Evolutionary conservation across 169 alveolate species (phyloP), one percentile per base, ranked within the genome.

Genomic region (Babesia bovis): DNA sequence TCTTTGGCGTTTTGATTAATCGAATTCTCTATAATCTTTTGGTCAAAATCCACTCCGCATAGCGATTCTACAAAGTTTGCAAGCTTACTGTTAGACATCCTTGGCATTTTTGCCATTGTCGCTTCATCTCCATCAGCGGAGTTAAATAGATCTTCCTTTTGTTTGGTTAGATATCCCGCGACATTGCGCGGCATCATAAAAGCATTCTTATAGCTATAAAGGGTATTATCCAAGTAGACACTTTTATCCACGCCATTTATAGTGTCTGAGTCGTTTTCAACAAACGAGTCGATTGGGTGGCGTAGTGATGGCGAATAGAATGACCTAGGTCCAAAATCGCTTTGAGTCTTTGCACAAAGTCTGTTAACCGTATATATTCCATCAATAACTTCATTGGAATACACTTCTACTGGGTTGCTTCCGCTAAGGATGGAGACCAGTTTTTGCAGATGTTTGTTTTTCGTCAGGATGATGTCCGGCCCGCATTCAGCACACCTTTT

Each of bases 31-130:
- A 63, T 63, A 19, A 63, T 36, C 7, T 25, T 45, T 23, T 63
- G 53, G 47, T 63, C 73, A 38, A 63, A 63, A 60, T 63, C 28
- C 38, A 63, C 73, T 15, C 73, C 61, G 38, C 73, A 63, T 5
- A 63, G 45, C 38, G 73, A 44, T 15, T 63, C 73, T 0, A 63
- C 60, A 41, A 63, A 63, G 50, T 63, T 58, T 25, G 73, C 73
- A 33, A 63, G 33, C 33, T 63, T 63, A 50, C 61, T 63, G 25
- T 63, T 63, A 12, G 73, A 63, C 73, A 63, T 44, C 15, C 73
- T 58, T 19, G 73, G 60, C 7, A 63, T 30, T n/a, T 60, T 58
- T 33, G 47, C 3, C 1, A 47, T 58, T 32, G 15, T 49, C 17
- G 38, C 38, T 12, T 28, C 73, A 6, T 63, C 73, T 13, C 52